Evolutionary conservation across 2,329 filamentous ascomycete genomes (phyloP), one percentile per base, ranked within the genome.

Genomic region (Rhynchosporium graminicola): DNA sequence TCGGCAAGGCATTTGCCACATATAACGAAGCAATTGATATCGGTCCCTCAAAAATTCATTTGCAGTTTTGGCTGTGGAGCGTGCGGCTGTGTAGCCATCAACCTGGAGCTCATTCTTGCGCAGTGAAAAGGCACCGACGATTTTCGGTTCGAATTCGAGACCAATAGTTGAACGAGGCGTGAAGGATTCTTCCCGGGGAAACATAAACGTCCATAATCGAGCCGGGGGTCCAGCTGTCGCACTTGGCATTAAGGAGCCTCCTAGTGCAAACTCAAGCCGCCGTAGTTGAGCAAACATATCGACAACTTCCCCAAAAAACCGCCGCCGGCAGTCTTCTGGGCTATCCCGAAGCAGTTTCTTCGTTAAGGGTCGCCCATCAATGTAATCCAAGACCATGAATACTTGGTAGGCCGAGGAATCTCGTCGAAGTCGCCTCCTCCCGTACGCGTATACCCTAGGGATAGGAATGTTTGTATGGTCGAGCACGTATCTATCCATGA

Each of bases 351-450:
- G 47, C 47, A 50, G 20, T 33, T 50, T 50, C 36, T 50, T 50
- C 12, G 47, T 36, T 15, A 50, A 50, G 20, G 47, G 47, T 13
- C 47, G 47, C 29, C 29, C 13, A 50, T 50, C 5, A 50, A 50
- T 50, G 4, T 50, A 50, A 50, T 50, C 47, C 13, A 50, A 50
- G 47, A 50, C 47, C 13, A 50, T 50, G 47, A 50, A 50, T 50
- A 50, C 47, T 50, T 50, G 47, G 36, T 36, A 15, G 4, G 29
- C 29, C 29, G 29, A 50, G 29, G 47, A n/a, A 33, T 36, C 29
- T 50, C 29, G 29, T 50, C 47, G 28, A 31, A 50, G 47, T 50
- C 47, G 47, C 31, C 47, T 50, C 10, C 29, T 10, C 28, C 47
- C 29, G 29, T 50, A 50, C 36, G 47, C 47, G 29, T 50, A 50